These are phyloP conservation scores for Kockiozyma suomiensis DNA, from an alignment of 805 yeast species.

Conservation along the genomic window DNA sequence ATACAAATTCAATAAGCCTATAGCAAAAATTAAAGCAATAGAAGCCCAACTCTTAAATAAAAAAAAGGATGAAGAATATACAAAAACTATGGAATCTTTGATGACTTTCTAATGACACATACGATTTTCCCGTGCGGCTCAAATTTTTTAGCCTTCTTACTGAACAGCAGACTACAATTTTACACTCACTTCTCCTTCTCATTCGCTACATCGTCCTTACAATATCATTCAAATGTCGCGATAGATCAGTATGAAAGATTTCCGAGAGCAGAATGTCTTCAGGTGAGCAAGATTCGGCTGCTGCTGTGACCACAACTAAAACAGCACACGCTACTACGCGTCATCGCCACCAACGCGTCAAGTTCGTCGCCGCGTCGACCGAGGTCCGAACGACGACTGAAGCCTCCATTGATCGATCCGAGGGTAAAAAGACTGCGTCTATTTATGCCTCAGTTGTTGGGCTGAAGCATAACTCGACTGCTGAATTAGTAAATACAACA, in stretches of 20 bases:
- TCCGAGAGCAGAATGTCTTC: neutral
- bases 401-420: neutral
- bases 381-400: conserved; percentile 1
- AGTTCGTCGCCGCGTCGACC: conserved; percentile 18
- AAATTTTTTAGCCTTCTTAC: neutral
- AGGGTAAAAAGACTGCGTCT: conserved; percentile 1
- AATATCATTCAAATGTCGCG: neutral
- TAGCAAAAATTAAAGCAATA: neutral
- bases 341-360: conserved; percentile 24
- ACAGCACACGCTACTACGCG: neutral
- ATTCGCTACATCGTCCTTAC: no score
- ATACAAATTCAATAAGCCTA: no score
- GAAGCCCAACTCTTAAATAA: no score
- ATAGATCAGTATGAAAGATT: neutral
- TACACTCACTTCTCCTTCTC: neutral
- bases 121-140: neutral
- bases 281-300: neutral
- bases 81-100: neutral
- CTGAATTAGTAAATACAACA: neutral
- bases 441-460: conserved; percentile 28
- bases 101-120: neutral
- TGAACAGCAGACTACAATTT: neutral
- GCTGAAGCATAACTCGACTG: neutral
- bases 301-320: neutral
- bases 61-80: neutral